Percentiles rank a stretch among this genome's conserved stretches.
Evolutionary conservation across 768 basidiomycete species (phyloP).

Genomic region (Serendipita sp.): DNA sequence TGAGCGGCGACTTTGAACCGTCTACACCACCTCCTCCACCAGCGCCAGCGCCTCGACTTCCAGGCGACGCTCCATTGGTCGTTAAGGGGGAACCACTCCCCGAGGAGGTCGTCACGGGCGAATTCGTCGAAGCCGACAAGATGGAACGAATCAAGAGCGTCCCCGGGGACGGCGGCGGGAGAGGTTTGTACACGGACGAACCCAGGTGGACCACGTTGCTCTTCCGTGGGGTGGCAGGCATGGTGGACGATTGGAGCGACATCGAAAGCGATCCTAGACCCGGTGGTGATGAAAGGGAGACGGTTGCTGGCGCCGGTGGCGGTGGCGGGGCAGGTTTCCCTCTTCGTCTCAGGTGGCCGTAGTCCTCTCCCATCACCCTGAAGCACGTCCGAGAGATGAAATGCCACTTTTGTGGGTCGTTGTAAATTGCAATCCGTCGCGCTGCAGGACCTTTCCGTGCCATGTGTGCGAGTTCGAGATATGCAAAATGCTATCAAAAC

Average conservation of each 20-base stretch:
- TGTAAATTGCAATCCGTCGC: conserved; percentile 42
- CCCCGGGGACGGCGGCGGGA: not conserved
- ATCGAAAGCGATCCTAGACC: not conserved
- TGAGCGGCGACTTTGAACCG: not conserved
- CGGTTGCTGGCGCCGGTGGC: conserved; percentile 13
- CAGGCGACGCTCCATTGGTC: not conserved
- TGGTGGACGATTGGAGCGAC: conserved; percentile 9
- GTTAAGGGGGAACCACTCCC: not conserved
- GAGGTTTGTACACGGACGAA: conserved; percentile 4
- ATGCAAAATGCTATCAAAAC: conserved; percentile 47
- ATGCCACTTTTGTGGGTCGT: conserved; percentile 53
- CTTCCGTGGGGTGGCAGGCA: conserved; percentile 17
- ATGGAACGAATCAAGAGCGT: not conserved
- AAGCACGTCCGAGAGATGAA: conserved; percentile 43
- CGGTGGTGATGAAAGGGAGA: conserved; percentile 14
- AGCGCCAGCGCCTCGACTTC: too few relatives aligned
- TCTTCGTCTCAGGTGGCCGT: conserved; percentile 45
- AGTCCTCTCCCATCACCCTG: conserved; percentile 48
- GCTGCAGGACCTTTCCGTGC: conserved; percentile 30
- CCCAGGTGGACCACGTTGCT: conserved; percentile 14
- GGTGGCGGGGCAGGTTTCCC: conserved; percentile 27
- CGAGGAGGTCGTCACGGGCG: not conserved
- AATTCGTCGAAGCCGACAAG: not conserved
- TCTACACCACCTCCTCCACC: not conserved
- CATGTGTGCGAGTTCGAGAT: conserved; percentile 41